Conservation (phyloP, 352 stramenopile genomes). For the Globisporangium cederbergense region DNA sequence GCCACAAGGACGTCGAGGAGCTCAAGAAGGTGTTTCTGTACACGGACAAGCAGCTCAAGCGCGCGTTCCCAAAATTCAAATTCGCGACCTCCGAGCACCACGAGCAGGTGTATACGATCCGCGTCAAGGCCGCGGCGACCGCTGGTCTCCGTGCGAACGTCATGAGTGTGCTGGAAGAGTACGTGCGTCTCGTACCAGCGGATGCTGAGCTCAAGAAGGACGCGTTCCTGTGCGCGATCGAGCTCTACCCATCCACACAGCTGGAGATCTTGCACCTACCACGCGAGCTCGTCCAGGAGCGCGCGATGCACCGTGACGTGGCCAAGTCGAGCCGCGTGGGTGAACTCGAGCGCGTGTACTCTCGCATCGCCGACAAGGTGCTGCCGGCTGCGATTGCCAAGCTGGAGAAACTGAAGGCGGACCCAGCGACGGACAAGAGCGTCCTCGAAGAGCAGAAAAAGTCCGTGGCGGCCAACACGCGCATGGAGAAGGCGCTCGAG, state of each 20-base stretch:
- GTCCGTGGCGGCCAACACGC: constrained; percentile 19
- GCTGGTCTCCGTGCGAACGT: constrained; percentile 41
- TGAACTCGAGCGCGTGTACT: constrained; percentile 41
- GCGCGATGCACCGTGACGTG: constrained; percentile 36
- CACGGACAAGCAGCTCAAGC: constrained; percentile 53
- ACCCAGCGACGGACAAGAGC: constrained; percentile 21
- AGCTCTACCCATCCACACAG: constrained; percentile 56
- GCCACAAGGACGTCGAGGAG: constrained; percentile 37
- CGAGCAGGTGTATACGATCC: constrained; percentile 52
- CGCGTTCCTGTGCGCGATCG: constrained; percentile 42
- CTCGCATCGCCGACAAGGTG: constrained; percentile 11
- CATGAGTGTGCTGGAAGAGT: constrained; percentile 60
- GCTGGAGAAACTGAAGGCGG: constrained; percentile 10
- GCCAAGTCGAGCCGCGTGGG: constrained; percentile 37
- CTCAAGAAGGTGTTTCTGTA: constrained; percentile 54
- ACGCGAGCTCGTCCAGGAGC: constrained; percentile 32
- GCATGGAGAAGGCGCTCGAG: constrained; percentile 35
- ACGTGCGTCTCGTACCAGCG: constrained; percentile 30
- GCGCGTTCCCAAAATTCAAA: constrained; percentile 48
- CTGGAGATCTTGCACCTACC: constrained; percentile 52
- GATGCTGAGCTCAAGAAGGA: constrained; percentile 23
- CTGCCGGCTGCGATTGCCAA: constrained; percentile 11
- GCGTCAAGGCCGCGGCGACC: constrained; percentile 55
- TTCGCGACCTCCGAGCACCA: constrained; percentile 43
- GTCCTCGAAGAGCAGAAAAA: constrained; percentile 21